Evolutionary conservation across 441 rosid genomes (phyloP), one percentile per base, ranked within the genome.

Genomic region (Pelargonium fulgidum): DNA sequence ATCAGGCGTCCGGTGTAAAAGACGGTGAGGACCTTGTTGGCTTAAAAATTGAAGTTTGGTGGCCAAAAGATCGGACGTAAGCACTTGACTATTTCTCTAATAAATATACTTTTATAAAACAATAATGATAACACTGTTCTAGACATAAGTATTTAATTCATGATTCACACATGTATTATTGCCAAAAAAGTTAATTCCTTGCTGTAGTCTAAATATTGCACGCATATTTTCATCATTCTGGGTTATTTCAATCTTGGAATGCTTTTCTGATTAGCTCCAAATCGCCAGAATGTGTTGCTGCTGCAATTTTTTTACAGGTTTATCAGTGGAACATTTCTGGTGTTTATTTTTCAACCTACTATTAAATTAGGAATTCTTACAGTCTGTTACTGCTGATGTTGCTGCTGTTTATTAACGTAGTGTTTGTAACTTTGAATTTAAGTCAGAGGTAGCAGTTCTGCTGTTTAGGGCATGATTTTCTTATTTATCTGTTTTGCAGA

Each of bases 11-110:
- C 79, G 84, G 75, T 70, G 69, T 70, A 75, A 85, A 67, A 52
- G 66, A 65, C 73, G 91, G 77, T 39, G 85, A 81, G 65, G 80
- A 69, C 70, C 72, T 93, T 68, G 86, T 93, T 79, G 97, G 98
- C 62, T 66, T 79, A 16, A 93, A 78, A 81, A 76, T 96, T 72
- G 81, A 82, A 81, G 92, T 96, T 62, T 96, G 94, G 93, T 96
- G 99, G 99, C 98, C 99, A n/a, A 29, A 70, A 22, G 99, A 96
- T 85, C 70, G 56, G 10, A 39, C 19, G 99, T 96, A 77, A 84
- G 96, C 74, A 62, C 52, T 62, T 17, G 62, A 29, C 66, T 73
- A 70, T 71, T 58, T 61, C 66, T 54, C 14, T 22, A n/a, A 2
- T 22, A 22, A n/a, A 2, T 22, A 22, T 68, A n/a, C 12, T 52